Evolutionary conservation across 805 yeast genomes (phyloP), one percentile per base, ranked within the genome.

Genomic region (Candida endomychidarum): DNA sequence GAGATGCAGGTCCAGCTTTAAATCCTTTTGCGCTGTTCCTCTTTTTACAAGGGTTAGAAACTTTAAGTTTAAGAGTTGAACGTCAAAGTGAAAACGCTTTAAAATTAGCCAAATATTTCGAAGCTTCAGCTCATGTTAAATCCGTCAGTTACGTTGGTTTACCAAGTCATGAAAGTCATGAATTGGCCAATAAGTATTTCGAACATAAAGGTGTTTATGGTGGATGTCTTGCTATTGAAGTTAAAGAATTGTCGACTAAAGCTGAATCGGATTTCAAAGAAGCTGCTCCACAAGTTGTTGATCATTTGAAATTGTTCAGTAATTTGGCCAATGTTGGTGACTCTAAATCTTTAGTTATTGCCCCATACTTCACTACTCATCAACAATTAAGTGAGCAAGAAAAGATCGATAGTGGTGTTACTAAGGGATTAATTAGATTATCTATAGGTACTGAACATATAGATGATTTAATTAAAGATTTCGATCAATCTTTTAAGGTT

Each of bases 251-350:
- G 12, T 60, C 58, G n/a, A 55, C 58, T 20, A 59, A 65, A 28
- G 65, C 70, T 7, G 77, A 69, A 26, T 78, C 77, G 50, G 83
- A 80, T 47, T 86, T 85, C 70, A 60, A 78, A 53, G 84, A 81
- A 49, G 78, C 90, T 28, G 88, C 95, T 53, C 90, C 91, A 40
- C 76, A 73, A 52, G 87, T 89, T 45, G 96, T 87, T 45, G 96
- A 90, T 64, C 70, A 67, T 52, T 78, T 93, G 64, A 78, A 87
- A 65, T 67, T 93, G 42, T 95, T 96, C 41, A 83, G 96, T 22
- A 86, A 89, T 70, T 79, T 93, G 60, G 98, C 99, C 36, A 91
- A 91, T 57, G 97, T 91, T 43, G 99, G 99, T 60, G 99, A 91
- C 58, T 82, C 91, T 37, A 93, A 91, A 72, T 87, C 98, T 32